Evolutionary conservation across 208 protist genomes (phyloP).

Genomic region (Angomonas desouzai): DNA sequence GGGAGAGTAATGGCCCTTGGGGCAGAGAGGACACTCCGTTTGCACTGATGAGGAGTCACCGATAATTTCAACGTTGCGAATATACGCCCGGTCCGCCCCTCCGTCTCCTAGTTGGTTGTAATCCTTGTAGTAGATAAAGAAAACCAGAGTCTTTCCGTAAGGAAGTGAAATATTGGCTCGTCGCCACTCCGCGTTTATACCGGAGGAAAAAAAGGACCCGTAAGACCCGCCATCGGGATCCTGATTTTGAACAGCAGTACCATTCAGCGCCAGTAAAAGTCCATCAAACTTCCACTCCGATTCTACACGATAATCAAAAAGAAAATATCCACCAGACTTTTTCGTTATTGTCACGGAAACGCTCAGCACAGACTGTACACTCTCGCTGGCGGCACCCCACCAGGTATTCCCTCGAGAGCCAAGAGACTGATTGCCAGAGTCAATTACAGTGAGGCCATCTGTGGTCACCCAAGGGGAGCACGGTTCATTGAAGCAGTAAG

Average conservation of each 20-base stretch:
- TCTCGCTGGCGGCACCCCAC: conserved; percentile 8
- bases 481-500: conserved; percentile 10
- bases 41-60: not conserved
- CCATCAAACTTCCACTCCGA: conserved; percentile 10
- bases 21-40: not conserved
- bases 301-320: conserved; percentile 12
- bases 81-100: not conserved
- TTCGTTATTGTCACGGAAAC: not conserved
- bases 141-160: not conserved
- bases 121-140: conserved; percentile 6
- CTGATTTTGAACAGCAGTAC: not conserved
- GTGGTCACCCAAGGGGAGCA: conserved; percentile 2
- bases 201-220: conserved; percentile 1
- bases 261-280: not conserved
- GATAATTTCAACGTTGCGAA: not conserved
- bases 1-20: not conserved
- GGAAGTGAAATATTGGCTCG: not conserved
- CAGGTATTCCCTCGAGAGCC: not conserved
- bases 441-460: not conserved
- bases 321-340: not conserved
- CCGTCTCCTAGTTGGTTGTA: conserved; percentile 2
- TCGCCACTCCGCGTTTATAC: not conserved
- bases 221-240: not conserved
- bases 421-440: conserved; percentile 6
- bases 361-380: not conserved